Evolutionary conservation across 768 basidiomycete genomes (phyloP).

Genomic region (Serendipita indica): DNA sequence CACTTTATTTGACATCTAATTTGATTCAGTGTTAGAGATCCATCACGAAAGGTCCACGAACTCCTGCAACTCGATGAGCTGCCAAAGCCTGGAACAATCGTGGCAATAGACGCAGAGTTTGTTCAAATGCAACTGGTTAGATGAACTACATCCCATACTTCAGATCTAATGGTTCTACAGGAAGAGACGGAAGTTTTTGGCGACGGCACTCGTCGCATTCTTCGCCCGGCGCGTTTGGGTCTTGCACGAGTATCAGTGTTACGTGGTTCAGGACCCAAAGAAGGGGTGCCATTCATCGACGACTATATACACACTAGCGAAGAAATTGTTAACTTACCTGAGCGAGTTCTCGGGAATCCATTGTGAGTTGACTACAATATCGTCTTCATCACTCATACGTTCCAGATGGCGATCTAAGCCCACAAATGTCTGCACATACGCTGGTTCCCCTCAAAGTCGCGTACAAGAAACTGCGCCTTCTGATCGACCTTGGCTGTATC

Average conservation of each 20-base stretch:
- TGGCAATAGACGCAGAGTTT: constrained; percentile 96
- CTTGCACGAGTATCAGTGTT: constrained; percentile 90
- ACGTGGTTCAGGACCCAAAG: constrained; percentile 65
- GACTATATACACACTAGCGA: constrained; percentile 97
- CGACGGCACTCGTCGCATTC: constrained; percentile 83
- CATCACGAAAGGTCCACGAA: constrained; percentile 59
- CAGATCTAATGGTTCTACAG: constrained; percentile 24
- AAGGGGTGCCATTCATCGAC: constrained; percentile 88
- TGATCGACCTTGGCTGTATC: constrained; percentile 89
- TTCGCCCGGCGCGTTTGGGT: constrained; percentile 81
- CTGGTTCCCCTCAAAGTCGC: constrained; percentile 93
- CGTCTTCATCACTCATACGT: constrained; percentile 8
- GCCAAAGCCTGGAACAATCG: constrained; percentile 69
- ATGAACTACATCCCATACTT: background rate
- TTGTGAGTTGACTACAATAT: constrained; percentile 36
- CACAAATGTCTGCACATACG: constrained; percentile 65
- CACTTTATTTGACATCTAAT: background rate
- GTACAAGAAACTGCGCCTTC: constrained; percentile 87
- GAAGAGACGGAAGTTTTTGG: constrained; percentile 93
- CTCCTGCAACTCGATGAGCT: constrained; percentile 57
- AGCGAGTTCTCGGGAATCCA: constrained; percentile 95
- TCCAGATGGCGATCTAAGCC: constrained; percentile 85
- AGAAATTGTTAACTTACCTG: constrained; percentile 84
- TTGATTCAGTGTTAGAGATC: constrained; percentile 54
- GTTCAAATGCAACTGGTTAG: constrained; percentile 85